Base-by-base conservation (phyloP, 1,139 yeast genomes). In the Lipomyces yarrowii region DNA sequence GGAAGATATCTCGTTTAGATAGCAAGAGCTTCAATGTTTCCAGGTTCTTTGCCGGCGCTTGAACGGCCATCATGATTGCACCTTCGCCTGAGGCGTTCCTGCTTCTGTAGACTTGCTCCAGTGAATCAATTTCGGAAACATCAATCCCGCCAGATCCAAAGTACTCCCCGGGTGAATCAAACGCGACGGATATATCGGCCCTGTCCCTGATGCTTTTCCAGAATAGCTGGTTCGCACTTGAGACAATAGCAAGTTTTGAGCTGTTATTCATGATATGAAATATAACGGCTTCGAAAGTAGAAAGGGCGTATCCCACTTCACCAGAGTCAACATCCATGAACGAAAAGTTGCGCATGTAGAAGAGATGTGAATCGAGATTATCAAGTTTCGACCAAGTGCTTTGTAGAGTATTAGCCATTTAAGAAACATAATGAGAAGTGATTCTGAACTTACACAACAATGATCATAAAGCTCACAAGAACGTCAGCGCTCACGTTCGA, bases 261-360 rank as follows among this genome's bases (percentile, higher is more conserved):
- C 80, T 67, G 56, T 84, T 83, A 56, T 80, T 79, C 11, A 76
- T 76, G 35, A 91, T 80, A 74, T 89, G 96, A 67, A 79, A 85
- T 7, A 91, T 73, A 0, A 91, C 96, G 0, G 94, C 97, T 73
- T 92, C 97, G 58, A 92, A 79, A 11, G 96, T 91, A 62, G 96
- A 88, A 42, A 92, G 72, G 0, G 88, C 83, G 72, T 88, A 88
- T 0, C 90, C 91, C 6, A 80, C 71, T 32, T 82, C 77, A 0
- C 91, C 92, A 10, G 81, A 75, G 52, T 82, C 82, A 2, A 78
- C 72, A 52, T 79, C 79, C 68, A 76, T 83, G 76, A 77, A 84
- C 71, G 87, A 83, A 74, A 89, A 91, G 62, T 83, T 79, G 68
- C 86, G 86, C 60, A 91, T 81, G 74, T 90, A 91, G 62, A 80